Percentiles rank a stretch among this genome's conserved stretches.
Conservation (phyloP, 495 filamentous ascomycete species). For the Aspergillus bridgeri region DNA sequence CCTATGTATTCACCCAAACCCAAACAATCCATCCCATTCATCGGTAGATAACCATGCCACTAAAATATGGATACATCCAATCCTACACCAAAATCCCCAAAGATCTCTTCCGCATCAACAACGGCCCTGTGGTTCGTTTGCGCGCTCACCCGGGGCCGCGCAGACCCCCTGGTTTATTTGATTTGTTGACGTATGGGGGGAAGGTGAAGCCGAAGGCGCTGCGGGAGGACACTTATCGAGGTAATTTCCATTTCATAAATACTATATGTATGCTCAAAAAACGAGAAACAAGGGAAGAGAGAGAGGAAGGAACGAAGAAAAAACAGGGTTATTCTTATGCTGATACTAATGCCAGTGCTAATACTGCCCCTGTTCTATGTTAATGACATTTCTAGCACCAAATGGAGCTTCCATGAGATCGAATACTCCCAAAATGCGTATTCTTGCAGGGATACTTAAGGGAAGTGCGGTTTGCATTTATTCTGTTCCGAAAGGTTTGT, state of each 20-base stretch:
- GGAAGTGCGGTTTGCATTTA: not conserved
- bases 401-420: conserved; percentile 1
- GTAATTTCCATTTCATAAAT: not conserved
- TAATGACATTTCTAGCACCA: not conserved
- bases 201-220: not conserved
- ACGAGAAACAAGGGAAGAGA: too few relatives aligned
- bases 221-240: not conserved
- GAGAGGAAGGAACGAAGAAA: too few relatives aligned
- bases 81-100: not conserved
- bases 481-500: not conserved
- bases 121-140: not conserved
- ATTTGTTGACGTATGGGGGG: not conserved
- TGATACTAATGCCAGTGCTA: not conserved
- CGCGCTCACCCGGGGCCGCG: not conserved
- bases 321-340: too few relatives aligned
- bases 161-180: not conserved
- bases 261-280: too few relatives aligned
- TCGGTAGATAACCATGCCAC: too few relatives aligned
- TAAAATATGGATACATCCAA: not conserved
- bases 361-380: too few relatives aligned
- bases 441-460: not conserved
- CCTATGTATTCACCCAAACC: too few relatives aligned
- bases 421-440: not conserved
- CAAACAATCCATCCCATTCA: too few relatives aligned
- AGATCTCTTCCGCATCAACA: not conserved